Evolutionary conservation across 805 yeast genomes (phyloP), one percentile per base, ranked within the genome.

Genomic region (Ogataea neopini): DNA sequence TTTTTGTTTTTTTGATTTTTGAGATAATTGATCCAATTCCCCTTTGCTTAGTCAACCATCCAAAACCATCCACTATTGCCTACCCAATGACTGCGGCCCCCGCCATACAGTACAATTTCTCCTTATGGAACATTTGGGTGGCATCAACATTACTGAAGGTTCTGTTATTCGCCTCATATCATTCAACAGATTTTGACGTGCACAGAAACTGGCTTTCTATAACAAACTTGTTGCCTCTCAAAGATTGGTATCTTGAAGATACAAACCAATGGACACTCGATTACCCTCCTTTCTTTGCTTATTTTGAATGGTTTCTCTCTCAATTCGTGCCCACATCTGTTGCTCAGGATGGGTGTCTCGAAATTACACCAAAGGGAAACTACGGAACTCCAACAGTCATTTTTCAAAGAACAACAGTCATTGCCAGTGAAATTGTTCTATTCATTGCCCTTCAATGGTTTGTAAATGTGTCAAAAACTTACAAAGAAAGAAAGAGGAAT

Each of bases 181-280:
- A 81, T 56, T 91, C 97, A 10, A 94, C 98, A 0, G 99, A 94
- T 66, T 92, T 94, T 59, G 99, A 94, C 63, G 99, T 94, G 19
- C 99, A 94, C 66, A 73, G 99, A 49, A 94, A 94, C 62, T 94
- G 99, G 99, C 75, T 94, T 17, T 96, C 99, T 0, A 84, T 94
- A 42, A 92, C 98, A 1, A 70, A 82, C 57, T 75, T 75, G 4
- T 67, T 91, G 15, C 97, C 97, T 0, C 41, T 91, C 14, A 68
- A 69, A 13, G 64, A 85, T 45, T 94, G 99, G 99, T 94, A 94
- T 63, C 63, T 74, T 35, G 96, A 94, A 54, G 66, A 73, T 40
- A 81, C 88, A 0, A 78, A 81, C 38, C 90, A 86, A 62, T 94
- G 98, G 97, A 94, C 98, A 0, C 70, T 94, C 34, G 99, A 94